Evolutionary conservation across 371 early-diverging fungal species (phyloP).

Genomic region (Batkoa obscura): DNA sequence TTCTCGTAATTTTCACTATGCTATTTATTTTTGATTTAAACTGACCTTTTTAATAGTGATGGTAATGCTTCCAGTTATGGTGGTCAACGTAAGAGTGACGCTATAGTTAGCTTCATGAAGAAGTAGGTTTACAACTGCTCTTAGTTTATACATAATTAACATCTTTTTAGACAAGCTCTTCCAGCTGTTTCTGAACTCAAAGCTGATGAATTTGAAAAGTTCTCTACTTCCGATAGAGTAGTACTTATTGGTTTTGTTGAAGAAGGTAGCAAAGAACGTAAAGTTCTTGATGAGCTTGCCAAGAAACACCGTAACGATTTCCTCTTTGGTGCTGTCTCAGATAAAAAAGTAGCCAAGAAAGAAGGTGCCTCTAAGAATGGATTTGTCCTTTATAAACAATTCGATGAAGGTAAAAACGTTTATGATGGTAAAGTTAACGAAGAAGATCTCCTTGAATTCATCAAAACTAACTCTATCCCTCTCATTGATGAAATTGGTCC

Average conservation of each 20-base stretch:
- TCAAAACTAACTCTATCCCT: constrained; percentile 59
- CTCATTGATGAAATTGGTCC: constrained; percentile 76
- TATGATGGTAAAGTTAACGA: constrained; percentile 29
- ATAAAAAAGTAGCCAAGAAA: constrained; percentile 21
- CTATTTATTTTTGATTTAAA: neutral
- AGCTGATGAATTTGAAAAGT: constrained; percentile 40
- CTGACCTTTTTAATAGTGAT: constrained; percentile 12
- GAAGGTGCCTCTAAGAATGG: constrained; percentile 32
- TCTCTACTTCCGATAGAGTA: constrained; percentile 60
- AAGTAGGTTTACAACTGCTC: constrained; percentile 30
- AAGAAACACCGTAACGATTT: constrained; percentile 57
- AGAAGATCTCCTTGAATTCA: constrained; percentile 34
- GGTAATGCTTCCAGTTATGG: constrained; percentile 51
- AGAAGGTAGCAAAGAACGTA: constrained; percentile 31
- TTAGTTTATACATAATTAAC: constrained; percentile 4
- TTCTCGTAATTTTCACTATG: constrained; percentile 20
- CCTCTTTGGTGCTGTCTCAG: constrained; percentile 48
- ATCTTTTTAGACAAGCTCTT: constrained; percentile 31
- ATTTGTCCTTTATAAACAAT: constrained; percentile 69
- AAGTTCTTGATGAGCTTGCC: constrained; percentile 41
- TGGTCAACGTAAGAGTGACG: constrained; percentile 62
- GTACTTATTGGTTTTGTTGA: constrained; percentile 67
- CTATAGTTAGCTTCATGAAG: constrained; percentile 74
- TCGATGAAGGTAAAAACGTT: constrained; percentile 64
- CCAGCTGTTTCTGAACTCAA: constrained; percentile 56